Evolutionary conservation across 148 eudicot genomes (phyloP).

Genomic region (Camellia granthamiana): DNA sequence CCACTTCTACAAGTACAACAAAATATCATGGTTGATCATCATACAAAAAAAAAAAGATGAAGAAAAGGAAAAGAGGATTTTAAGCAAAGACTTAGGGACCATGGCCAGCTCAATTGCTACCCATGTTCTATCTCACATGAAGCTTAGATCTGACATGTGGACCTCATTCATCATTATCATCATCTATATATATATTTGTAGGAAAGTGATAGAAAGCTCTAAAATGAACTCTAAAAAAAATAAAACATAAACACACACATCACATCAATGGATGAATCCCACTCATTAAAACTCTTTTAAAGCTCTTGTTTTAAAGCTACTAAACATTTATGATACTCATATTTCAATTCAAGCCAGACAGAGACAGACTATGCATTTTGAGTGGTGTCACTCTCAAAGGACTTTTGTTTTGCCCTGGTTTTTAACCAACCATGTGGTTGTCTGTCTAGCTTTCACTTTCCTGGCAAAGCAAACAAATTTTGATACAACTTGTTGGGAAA

Average conservation of each 20-base stretch:
- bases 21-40: too few relatives aligned
- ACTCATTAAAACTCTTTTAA: too few relatives aligned
- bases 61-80: neutral
- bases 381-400: neutral
- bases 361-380: neutral
- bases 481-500: neutral
- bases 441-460: neutral
- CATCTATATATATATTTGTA: too few relatives aligned
- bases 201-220: too few relatives aligned
- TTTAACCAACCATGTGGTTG: neutral
- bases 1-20: too few relatives aligned
- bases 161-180: neutral
- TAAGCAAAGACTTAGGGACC: neutral
- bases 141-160: neutral
- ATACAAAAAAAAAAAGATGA: neutral
- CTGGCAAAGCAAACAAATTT: neutral
- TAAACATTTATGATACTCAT: neutral
- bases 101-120: neutral
- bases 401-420: neutral
- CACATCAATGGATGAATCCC: too few relatives aligned
- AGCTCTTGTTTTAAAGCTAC: too few relatives aligned
- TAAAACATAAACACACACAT: too few relatives aligned
- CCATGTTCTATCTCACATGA: slow-evolving; percentile 14
- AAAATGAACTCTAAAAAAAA: too few relatives aligned
- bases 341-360: neutral